phyloP scores from a whole-genome alignment of 331 rosid genomes.

The Dryas integrifolia region DNA sequence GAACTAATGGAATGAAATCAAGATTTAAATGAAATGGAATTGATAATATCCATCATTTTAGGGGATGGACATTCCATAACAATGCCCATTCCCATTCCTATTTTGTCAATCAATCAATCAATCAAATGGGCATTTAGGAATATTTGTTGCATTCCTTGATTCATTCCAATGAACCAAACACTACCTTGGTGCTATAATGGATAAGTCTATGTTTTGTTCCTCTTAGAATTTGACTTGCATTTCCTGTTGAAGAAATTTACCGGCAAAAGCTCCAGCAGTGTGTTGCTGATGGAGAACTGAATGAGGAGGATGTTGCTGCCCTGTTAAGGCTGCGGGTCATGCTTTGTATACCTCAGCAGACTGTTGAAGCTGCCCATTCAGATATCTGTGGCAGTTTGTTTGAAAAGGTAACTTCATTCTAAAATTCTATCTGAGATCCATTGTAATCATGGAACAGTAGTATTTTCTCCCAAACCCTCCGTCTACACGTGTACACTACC shows the following conservation, averaged over 20 bases:
- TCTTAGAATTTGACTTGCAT: constrained; percentile 33
- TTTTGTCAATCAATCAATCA: constrained; percentile 1
- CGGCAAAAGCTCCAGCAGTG: constrained; percentile 94
- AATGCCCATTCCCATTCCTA: not conserved
- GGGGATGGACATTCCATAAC: not conserved
- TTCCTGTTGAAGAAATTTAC: constrained; percentile 62
- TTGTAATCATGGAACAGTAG: constrained; percentile 7
- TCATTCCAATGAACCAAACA: not conserved
- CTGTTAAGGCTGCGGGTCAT: constrained; percentile 82
- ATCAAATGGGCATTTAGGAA: not conserved
- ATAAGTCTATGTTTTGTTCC: constrained; percentile 6
- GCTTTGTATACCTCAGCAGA: constrained; percentile 88
- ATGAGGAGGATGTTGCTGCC: constrained; percentile 71
- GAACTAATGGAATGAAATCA: not conserved
- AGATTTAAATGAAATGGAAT: not conserved
- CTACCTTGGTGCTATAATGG: constrained; percentile 11
- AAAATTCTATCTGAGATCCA: not conserved
- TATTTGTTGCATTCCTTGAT: constrained; percentile 8
- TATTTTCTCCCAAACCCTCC: not conserved
- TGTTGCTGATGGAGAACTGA: constrained; percentile 80
- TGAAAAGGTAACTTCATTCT: constrained; percentile 61
- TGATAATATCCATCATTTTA: no score
- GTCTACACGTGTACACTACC: not conserved
- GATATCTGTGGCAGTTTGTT: constrained; percentile 96
- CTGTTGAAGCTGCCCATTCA: constrained; percentile 84